Evolutionary conservation across 148 eudicot species (phyloP).

Genomic region (Arctostaphylos glauca): DNA sequence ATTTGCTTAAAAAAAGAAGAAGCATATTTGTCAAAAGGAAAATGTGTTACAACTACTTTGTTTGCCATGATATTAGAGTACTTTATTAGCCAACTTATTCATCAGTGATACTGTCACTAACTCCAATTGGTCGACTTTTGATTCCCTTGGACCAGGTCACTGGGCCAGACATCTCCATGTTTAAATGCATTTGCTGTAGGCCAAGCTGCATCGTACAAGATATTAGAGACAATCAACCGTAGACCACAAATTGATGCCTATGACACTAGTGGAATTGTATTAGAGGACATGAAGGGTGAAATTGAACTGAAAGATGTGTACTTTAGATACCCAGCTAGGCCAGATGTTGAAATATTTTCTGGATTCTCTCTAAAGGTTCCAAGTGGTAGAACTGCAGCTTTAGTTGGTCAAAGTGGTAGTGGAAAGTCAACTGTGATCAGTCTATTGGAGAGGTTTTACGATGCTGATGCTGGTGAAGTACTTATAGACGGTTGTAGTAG

Average conservation of each 20-base stretch:
- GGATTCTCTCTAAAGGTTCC: constrained; percentile 60
- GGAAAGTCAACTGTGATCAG: constrained; percentile 84
- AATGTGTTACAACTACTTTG: too few species aligned
- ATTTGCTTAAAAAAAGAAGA: too few species aligned
- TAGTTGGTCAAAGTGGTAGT: constrained; percentile 93
- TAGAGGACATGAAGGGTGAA: constrained; percentile 62
- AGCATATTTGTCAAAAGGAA: too few species aligned
- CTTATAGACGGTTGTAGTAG: constrained; percentile 76
- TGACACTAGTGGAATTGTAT: constrained; percentile 44
- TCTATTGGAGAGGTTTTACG: constrained; percentile 80
- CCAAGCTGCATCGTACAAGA: constrained; percentile 80
- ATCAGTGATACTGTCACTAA: too few species aligned
- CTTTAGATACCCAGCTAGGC: constrained; percentile 78
- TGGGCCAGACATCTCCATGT: constrained; percentile 70
- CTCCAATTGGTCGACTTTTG: background rate
- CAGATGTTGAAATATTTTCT: constrained; percentile 64
- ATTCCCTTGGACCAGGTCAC: constrained; percentile 46
- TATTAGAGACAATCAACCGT: constrained; percentile 73
- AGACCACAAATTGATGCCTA: constrained; percentile 61
- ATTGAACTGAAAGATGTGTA: constrained; percentile 64
- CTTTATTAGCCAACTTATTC: too few species aligned
- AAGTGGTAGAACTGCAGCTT: constrained; percentile 61
- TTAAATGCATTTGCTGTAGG: constrained; percentile 76
- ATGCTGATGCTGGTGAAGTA: constrained; percentile 70
- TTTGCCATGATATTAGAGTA: too few species aligned